phyloP scores from a whole-genome alignment of 331 rosid genomes.

The Dryas integrifolia region DNA sequence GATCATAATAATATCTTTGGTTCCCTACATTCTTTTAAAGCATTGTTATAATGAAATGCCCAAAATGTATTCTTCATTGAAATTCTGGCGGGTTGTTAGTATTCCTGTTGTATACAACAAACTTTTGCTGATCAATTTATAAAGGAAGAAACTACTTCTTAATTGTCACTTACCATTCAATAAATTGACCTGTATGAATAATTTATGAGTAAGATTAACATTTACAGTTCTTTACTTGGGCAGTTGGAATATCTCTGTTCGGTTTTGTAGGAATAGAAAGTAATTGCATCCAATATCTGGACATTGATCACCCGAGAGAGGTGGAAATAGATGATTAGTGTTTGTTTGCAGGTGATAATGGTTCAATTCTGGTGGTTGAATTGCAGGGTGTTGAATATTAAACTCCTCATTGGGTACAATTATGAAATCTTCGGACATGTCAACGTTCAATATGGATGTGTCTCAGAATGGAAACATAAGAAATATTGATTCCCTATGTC shows the following conservation, averaged over 20 bases:
- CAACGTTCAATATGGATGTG: slow-evolving; percentile 25
- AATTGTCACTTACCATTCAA: not conserved
- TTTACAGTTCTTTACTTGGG: not conserved
- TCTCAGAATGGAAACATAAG: slow-evolving; percentile 43
- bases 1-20: not conserved
- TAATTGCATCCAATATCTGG: not conserved
- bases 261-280: not conserved
- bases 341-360: not conserved
- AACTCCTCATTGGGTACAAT: slow-evolving; percentile 3
- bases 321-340: not conserved
- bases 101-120: not conserved
- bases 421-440: slow-evolving; percentile 27
- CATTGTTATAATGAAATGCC: not conserved
- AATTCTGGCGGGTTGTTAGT: not conserved
- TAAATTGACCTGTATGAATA: not conserved
- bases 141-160: too few relatives aligned
- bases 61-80: not conserved
- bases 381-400: slow-evolving; percentile 44
- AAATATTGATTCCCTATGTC: slow-evolving; percentile 21
- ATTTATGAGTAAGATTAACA: not conserved
- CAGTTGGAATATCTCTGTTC: not conserved
- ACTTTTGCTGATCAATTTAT: not conserved
- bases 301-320: not conserved
- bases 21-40: not conserved
- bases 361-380: slow-evolving; percentile 4